Conservation (phyloP, 1,284 basidiomycete genomes). For the Anthracocystis setariae region DNA sequence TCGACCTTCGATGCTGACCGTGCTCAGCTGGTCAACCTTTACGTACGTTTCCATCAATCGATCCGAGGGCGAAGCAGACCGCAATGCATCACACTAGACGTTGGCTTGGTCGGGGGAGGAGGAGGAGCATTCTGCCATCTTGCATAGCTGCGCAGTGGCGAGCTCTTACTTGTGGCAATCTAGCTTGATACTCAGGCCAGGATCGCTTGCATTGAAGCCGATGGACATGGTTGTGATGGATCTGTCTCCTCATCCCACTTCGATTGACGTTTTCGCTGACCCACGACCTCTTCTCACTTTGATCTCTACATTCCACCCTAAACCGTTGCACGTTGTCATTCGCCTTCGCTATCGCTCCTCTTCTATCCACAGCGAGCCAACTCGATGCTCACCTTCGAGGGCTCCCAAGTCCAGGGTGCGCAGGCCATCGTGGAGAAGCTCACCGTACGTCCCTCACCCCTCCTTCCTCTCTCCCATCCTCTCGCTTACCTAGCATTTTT, state of each 20-base stretch:
- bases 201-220: too few species aligned
- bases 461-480: neutral
- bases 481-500: neutral
- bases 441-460: slow-evolving; percentile 71
- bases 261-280: neutral
- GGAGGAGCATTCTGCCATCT: too few species aligned
- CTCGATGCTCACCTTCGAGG: slow-evolving; percentile 93
- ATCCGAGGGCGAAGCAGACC: neutral
- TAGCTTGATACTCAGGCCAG: too few species aligned
- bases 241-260: neutral
- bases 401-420: slow-evolving; percentile 74
- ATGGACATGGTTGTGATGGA: too few species aligned
- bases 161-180: too few species aligned
- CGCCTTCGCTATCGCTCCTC: neutral
- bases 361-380: slow-evolving; percentile 73
- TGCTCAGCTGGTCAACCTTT: slow-evolving; percentile 73
- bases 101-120: too few species aligned
- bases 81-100: too few species aligned
- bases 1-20: slow-evolving; percentile 77
- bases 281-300: neutral
- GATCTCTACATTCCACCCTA: neutral
- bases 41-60: slow-evolving; percentile 73
- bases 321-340: too few species aligned
- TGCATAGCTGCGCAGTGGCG: too few species aligned
- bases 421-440: slow-evolving; percentile 81